These are phyloP conservation scores for Mortierella sp. DNA, from an alignment of 371 early-diverging fungal genomes.

Conservation along the genomic window DNA sequence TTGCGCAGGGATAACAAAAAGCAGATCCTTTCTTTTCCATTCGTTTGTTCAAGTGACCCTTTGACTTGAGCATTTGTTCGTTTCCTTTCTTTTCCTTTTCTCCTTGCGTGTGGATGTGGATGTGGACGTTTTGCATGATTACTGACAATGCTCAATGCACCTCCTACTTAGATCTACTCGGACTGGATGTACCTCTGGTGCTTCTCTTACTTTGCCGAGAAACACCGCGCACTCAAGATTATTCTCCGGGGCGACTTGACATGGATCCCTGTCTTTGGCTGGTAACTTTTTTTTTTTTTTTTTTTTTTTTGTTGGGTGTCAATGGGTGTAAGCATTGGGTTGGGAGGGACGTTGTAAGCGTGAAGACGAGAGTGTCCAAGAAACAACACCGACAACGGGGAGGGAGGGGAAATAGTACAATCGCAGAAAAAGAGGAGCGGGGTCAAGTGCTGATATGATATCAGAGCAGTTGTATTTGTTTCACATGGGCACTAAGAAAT, in stretches of 20 bases:
- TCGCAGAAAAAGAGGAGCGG: neutral
- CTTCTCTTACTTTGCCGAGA: slow-evolving; percentile 72
- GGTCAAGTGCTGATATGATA: neutral
- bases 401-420: neutral
- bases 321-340: neutral
- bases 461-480: neutral
- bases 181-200: slow-evolving; percentile 94
- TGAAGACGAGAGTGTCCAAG: neutral
- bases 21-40: neutral
- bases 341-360: neutral
- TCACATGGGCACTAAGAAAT: neutral
- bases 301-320: neutral
- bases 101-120: neutral
- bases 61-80: neutral
- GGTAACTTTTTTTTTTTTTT: slow-evolving; percentile 56
- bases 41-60: neutral
- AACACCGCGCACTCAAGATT: slow-evolving; percentile 86
- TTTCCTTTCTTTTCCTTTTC: neutral
- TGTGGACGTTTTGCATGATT: too few species aligned
- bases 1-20: slow-evolving; percentile 5
- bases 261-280: slow-evolving; percentile 87
- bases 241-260: slow-evolving; percentile 85
- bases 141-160: neutral
- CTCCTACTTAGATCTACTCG: slow-evolving; percentile 72
- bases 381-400: neutral